phyloP scores from a whole-genome alignment of 1,284 basidiomycete genomes.

The Mycena citricolor region DNA sequence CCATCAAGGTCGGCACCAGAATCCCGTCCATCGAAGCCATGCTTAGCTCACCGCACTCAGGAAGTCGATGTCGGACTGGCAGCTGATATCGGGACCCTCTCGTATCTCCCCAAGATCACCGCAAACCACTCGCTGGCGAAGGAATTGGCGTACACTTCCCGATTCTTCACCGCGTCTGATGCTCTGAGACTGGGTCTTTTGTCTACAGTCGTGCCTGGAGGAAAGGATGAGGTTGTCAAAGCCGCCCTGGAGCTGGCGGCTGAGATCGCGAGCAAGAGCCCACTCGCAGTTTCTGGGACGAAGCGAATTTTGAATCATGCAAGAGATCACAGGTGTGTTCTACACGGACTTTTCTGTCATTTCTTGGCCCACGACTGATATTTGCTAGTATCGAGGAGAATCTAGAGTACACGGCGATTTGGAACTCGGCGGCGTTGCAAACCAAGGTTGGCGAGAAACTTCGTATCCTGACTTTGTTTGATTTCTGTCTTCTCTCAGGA shows the following conservation, averaged over 20 bases:
- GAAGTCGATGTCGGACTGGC: conserved; percentile 91
- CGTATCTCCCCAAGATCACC: conserved; percentile 78
- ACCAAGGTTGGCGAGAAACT: too few species aligned
- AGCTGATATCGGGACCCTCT: conserved; percentile 88
- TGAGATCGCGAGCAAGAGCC: conserved; percentile 74
- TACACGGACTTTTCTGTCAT: too few species aligned
- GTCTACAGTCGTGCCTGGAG: conserved; percentile 66
- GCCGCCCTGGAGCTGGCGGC: conserved; percentile 68
- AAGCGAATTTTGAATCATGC: conserved; percentile 77
- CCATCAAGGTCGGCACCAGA: conserved; percentile 66
- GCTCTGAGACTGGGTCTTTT: conserved; percentile 77
- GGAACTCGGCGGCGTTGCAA: conserved; percentile 74
- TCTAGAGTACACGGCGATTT: conserved; percentile 73
- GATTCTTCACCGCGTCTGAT: conserved; percentile 69
- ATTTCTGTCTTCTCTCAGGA: conserved; percentile 33
- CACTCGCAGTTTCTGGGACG: conserved; percentile 76
- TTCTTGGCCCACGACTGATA: too few species aligned
- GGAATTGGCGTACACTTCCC: conserved; percentile 80
- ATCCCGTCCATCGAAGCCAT: too few species aligned
- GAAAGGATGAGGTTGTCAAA: conserved; percentile 52
- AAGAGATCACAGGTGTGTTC: conserved; percentile 68
- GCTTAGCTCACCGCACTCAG: conserved; percentile 48
- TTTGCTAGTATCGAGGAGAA: conserved; percentile 81
- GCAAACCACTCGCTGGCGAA: conserved; percentile 75
- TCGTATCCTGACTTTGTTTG: background rate